A percentile compares a stretch with the other conserved stretches of the same genome.
Conservation (phyloP, 2,329 filamentous ascomycete species). For the Alternaria atra region DNA sequence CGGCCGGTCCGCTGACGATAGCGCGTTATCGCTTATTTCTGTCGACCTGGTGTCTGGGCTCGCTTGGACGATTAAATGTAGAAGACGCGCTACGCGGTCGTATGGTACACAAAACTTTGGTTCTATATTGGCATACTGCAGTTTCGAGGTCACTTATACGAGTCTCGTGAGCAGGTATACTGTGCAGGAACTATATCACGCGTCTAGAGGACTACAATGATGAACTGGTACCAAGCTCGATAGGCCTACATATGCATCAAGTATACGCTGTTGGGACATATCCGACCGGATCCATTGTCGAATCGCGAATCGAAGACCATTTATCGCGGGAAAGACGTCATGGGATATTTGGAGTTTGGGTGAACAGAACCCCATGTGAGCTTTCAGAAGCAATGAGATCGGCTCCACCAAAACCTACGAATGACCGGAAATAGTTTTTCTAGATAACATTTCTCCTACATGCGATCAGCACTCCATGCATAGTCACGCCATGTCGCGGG, state of each 20-base stretch:
- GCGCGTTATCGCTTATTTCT: constrained; percentile 4
- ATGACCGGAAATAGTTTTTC: not conserved
- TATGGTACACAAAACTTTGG: not conserved
- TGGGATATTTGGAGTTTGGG: not conserved
- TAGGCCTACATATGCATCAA: not conserved
- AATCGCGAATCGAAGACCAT: constrained; percentile 1
- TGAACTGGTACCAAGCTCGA: not conserved
- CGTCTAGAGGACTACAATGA: not conserved
- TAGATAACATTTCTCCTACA: not conserved
- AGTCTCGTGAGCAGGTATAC: not conserved
- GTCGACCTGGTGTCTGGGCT: not conserved
- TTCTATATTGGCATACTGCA: not conserved
- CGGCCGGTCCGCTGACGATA: constrained; percentile 1
- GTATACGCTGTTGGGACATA: not conserved
- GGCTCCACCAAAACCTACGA: not conserved
- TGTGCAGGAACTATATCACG: not conserved
- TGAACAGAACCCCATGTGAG: not conserved
- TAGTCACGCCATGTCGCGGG: not conserved
- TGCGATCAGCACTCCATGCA: not conserved
- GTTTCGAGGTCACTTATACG: not conserved
- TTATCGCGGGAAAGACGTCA: not conserved
- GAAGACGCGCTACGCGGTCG: not conserved
- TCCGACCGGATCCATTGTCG: not conserved
- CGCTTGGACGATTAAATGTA: not conserved
- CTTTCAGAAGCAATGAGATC: not conserved